phyloP scores from a whole-genome alignment of 768 basidiomycete species.

The Rhodotorula kratochvilovae region DNA sequence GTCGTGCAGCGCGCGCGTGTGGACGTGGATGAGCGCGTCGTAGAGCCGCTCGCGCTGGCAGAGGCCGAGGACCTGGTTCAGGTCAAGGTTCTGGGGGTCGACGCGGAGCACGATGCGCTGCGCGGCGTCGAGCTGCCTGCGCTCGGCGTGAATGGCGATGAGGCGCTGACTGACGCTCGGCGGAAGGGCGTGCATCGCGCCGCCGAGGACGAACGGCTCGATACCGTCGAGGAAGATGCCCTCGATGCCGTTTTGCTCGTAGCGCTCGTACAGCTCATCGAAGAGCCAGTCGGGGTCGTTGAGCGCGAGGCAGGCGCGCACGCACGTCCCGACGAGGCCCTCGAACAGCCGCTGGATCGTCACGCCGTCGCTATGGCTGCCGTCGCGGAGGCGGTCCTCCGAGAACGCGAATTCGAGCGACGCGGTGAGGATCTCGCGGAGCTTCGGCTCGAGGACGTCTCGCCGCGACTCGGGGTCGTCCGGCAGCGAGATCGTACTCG shows the following conservation, averaged over 20 bases:
- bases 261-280: constrained; percentile 87
- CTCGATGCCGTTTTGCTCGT: constrained; percentile 75
- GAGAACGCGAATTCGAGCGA: constrained; percentile 91
- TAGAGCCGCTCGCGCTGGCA: constrained; percentile 79
- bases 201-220: constrained; percentile 73
- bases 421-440: constrained; percentile 77
- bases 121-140: constrained; percentile 65
- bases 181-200: constrained; percentile 68
- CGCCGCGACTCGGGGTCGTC: constrained; percentile 59
- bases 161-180: constrained; percentile 82
- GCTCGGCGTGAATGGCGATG: constrained; percentile 69
- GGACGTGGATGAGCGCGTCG: constrained; percentile 91
- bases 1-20: constrained; percentile 79
- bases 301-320: constrained; percentile 72
- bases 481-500: constrained; percentile 81
- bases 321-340: constrained; percentile 70
- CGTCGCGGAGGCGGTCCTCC: constrained; percentile 86
- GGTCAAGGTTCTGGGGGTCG: constrained; percentile 80
- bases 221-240: constrained; percentile 76
- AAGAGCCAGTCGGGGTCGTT: constrained; percentile 81
- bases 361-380: constrained; percentile 65
- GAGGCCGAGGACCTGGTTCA: constrained; percentile 82
- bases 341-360: constrained; percentile 80
- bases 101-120: constrained; percentile 95
- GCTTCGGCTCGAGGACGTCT: constrained; percentile 65